Percentiles rank a stretch among this genome's conserved stretches.
Evolutionary conservation across 1,139 yeast species (phyloP).

Genomic region (Geotrichum candidum): DNA sequence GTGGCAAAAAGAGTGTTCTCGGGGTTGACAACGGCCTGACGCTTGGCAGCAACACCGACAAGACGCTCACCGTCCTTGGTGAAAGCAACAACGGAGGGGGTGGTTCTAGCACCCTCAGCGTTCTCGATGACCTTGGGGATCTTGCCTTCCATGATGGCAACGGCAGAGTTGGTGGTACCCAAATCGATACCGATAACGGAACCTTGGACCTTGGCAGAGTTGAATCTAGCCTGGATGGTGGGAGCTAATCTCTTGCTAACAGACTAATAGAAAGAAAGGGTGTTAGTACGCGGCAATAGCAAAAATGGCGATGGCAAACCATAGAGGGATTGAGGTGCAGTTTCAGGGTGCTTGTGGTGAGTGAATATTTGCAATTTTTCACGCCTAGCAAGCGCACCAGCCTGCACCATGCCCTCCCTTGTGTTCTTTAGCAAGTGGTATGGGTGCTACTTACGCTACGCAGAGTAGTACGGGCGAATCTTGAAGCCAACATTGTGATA

Average conservation of each 20-base stretch:
- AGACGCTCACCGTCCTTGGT: slow-evolving; percentile 92
- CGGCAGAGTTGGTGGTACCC: slow-evolving; percentile 99
- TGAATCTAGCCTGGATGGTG: slow-evolving; percentile 44
- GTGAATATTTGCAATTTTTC: background rate
- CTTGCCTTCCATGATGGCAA: slow-evolving; percentile 96
- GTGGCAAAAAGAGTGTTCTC: slow-evolving; percentile 97
- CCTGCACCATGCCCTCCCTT: background rate
- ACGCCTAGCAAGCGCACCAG: background rate
- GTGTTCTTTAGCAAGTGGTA: background rate
- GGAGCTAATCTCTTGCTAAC: slow-evolving; percentile 12
- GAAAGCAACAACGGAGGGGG: slow-evolving; percentile 98
- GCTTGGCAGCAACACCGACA: slow-evolving; percentile 98
- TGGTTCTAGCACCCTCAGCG: slow-evolving; percentile 98
- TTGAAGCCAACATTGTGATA: slow-evolving; percentile 18
- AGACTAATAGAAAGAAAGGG: slow-evolving; percentile 2
- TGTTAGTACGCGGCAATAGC: background rate
- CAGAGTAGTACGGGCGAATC: slow-evolving; percentile 20
- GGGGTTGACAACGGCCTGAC: slow-evolving; percentile 98
- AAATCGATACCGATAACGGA: slow-evolving; percentile 93
- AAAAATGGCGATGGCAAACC: background rate
- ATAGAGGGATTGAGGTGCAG: background rate
- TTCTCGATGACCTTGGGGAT: slow-evolving; percentile 94
- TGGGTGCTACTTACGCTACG: slow-evolving; percentile 14
- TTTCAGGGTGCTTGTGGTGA: background rate
- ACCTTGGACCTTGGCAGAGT: slow-evolving; percentile 38